These are phyloP conservation scores for Uncinocarpus reesii DNA, from an alignment of 2,329 filamentous ascomycete species.

Conservation along the genomic window DNA sequence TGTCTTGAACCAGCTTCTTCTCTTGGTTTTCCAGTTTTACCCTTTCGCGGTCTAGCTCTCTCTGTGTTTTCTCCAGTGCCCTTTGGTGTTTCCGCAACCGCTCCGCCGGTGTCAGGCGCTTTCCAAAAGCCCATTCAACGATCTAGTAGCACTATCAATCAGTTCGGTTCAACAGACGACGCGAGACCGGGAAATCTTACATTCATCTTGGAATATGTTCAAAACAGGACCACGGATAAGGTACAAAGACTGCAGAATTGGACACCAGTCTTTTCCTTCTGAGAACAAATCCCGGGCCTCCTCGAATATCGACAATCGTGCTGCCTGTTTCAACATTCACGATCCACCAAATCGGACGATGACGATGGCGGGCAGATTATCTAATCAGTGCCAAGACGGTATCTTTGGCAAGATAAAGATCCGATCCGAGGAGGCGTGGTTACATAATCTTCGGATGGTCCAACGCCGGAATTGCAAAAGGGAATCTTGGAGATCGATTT, in stretches of 20 bases:
- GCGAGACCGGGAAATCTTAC: conserved; percentile 4
- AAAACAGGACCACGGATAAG: neutral
- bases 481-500: conserved; percentile 1
- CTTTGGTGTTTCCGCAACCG: conserved; percentile 65
- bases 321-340: conserved; percentile 6
- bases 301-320: neutral
- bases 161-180: no score
- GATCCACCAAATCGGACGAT: neutral
- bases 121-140: conserved; percentile 97
- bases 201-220: conserved; percentile 6
- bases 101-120: conserved; percentile 89
- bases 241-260: neutral
- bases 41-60: conserved; percentile 87
- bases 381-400: neutral
- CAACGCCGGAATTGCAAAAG: conserved; percentile 1
- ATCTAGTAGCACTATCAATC: no score
- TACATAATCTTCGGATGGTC: neutral
- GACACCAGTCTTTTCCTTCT: neutral
- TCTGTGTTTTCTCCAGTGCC: conserved; percentile 91
- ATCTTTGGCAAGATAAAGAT: neutral
- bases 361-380: conserved; percentile 1
- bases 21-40: conserved; percentile 97
- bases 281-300: no score
- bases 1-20: conserved; percentile 90
- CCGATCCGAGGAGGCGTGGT: neutral